Base-by-base conservation (phyloP, 1,284 basidiomycete genomes). In the Irpex sp. region DNA sequence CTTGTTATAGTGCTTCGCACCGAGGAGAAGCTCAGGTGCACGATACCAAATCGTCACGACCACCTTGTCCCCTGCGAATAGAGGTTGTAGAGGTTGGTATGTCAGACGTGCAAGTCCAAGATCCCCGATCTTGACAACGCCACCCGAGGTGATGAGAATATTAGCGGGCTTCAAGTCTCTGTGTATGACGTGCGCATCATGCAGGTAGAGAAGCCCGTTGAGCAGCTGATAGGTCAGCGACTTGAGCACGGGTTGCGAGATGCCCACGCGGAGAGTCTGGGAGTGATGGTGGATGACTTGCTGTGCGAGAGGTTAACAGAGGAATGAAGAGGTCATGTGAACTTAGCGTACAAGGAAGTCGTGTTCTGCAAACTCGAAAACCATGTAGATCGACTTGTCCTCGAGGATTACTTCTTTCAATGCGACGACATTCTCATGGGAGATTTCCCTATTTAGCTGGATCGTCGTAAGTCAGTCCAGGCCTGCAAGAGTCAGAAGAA, bases 1-100 rank as follows among this genome's bases (percentile, higher is more conserved):
- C 65, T 94, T 94, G 61, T 96, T 96, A 75, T 99, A 99, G 75
- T 99, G 97, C 65, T 95, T 93, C 1, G 96, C 94, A 11, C 97
- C 97, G 73, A 98, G 83, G 7, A 98, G 83, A 2, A 98, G 85
- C 74, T 99, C 97, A 0, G 97, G 97, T 1, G 95, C 94, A 55
- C 97, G 90, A 72, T 99, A 99, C 97, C 97, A 99, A 69, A 99
- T 98, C 0, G 97, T 99, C 1, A 99, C 97, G 39, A 99, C 97
- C 9, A 99, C 96, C 74, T 98, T 98, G 79, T 99, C 97, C 19
- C 94, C 94, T 0, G 87, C 85, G 74, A 93, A 88, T 1, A 97
- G 80, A 0, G 93, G 89, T 70, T 95, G 93, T 0, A 97, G 80
- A 2, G 95, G 95, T 61, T 92, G 86, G 67, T 92, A 87, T 59